phyloP scores from a whole-genome alignment of 192 early-diverging fungal genomes.

The Coemansia sp. region DNA sequence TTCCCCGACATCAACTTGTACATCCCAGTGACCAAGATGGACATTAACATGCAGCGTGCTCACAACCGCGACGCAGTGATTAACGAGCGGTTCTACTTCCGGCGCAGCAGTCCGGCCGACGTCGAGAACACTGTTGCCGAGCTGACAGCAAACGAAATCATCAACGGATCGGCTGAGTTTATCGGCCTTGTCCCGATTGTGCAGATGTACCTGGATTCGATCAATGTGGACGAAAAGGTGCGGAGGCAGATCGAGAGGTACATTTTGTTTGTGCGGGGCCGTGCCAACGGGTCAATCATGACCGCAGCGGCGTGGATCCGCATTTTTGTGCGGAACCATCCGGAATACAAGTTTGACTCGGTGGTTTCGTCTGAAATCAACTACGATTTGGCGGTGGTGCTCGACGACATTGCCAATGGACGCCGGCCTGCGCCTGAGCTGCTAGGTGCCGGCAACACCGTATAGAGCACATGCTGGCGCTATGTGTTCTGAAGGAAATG shows the following conservation, averaged over 20 bases:
- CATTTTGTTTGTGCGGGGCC: constrained; percentile 72
- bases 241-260: constrained; percentile 71
- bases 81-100: constrained; percentile 86
- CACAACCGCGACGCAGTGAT: constrained; percentile 82
- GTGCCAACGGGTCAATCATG: constrained; percentile 79
- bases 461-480: constrained; percentile 1
- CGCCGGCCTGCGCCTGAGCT: constrained; percentile 44
- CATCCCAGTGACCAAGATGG: constrained; percentile 93
- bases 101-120: constrained; percentile 58
- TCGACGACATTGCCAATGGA: constrained; percentile 46
- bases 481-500: background rate
- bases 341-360: constrained; percentile 86
- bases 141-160: constrained; percentile 88
- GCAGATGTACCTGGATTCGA: constrained; percentile 77
- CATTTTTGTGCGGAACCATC: constrained; percentile 81
- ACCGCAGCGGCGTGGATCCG: constrained; percentile 91
- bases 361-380: constrained; percentile 81
- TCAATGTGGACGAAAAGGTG: constrained; percentile 68
- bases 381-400: constrained; percentile 72
- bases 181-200: constrained; percentile 84
- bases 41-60: constrained; percentile 90
- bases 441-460: constrained; percentile 17
- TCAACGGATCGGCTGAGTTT: constrained; percentile 81
- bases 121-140: constrained; percentile 59
- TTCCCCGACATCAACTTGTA: constrained; percentile 90